A percentile compares a stretch with the other conserved stretches of the same genome.
phyloP scores from a whole-genome alignment of 768 basidiomycete species.

The Rhodosporidiobolus sp. region DNA sequence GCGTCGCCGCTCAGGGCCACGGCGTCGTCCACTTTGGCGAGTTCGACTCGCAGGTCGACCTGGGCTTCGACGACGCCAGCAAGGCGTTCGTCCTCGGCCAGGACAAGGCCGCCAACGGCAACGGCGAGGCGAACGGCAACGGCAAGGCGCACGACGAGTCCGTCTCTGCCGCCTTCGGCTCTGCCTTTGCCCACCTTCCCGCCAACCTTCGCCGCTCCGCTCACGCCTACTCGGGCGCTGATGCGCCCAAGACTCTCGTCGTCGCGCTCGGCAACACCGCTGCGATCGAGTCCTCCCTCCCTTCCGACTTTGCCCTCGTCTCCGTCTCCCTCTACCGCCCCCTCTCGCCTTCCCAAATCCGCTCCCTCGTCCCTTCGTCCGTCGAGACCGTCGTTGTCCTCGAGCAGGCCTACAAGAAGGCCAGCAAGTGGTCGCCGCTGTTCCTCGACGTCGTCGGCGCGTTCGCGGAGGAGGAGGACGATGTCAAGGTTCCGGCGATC shows the following conservation, averaged over 20 bases:
- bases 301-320: slow-evolving; percentile 43
- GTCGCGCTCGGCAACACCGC: slow-evolving; percentile 58
- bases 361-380: slow-evolving; percentile 61
- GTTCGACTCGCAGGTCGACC: slow-evolving; percentile 45
- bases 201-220: slow-evolving; percentile 54
- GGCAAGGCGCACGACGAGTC: slow-evolving; percentile 28
- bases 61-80: slow-evolving; percentile 22
- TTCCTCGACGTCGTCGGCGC: slow-evolving; percentile 76
- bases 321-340: slow-evolving; percentile 66
- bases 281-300: slow-evolving; percentile 57
- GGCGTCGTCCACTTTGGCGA: slow-evolving; percentile 80
- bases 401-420: slow-evolving; percentile 72
- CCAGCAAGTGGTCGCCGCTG: slow-evolving; percentile 80
- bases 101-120: slow-evolving; percentile 1
- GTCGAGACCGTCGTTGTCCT: slow-evolving; percentile 70
- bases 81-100: slow-evolving; percentile 22
- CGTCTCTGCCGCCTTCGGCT: slow-evolving; percentile 36
- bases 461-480: slow-evolving; percentile 59
- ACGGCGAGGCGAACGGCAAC: slow-evolving; percentile 43
- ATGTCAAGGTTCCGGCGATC: slow-evolving; percentile 54
- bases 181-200: slow-evolving; percentile 49
- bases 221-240: slow-evolving; percentile 56
- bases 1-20: slow-evolving; percentile 65
- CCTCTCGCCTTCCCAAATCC: slow-evolving; percentile 59
- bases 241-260: slow-evolving; percentile 64